Conservation (phyloP, 2,329 filamentous ascomycete genomes). For the Aspergillus piperis region DNA sequence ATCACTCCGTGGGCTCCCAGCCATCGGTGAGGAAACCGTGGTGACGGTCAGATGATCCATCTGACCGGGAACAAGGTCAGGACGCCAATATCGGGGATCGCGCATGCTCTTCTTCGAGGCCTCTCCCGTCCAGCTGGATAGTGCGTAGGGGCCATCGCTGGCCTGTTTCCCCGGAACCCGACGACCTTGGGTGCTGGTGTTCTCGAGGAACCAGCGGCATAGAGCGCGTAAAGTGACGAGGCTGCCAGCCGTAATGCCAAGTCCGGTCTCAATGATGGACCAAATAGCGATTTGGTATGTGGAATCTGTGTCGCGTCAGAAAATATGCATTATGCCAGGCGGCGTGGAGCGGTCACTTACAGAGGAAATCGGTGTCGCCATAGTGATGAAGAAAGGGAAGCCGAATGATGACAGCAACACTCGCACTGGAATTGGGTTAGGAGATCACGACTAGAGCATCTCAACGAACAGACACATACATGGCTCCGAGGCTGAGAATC, state of each 20-base stretch:
- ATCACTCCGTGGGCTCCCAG: not conserved
- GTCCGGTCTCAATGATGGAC: constrained; percentile 35
- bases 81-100: constrained; percentile 10
- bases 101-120: not conserved
- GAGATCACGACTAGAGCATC: not conserved
- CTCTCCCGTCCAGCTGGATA: constrained; percentile 1
- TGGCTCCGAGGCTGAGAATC: constrained; percentile 54
- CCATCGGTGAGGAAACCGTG: not conserved
- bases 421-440: constrained; percentile 17
- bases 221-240: constrained; percentile 47
- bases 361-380: constrained; percentile 27
- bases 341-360: constrained; percentile 13
- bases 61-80: not conserved
- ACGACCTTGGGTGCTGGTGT: not conserved
- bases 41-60: not conserved
- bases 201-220: constrained; percentile 30
- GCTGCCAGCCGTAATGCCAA: constrained; percentile 43
- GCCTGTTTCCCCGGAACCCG: not conserved
- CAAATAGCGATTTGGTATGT: constrained; percentile 48
- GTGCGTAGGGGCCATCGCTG: not conserved
- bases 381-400: constrained; percentile 22
- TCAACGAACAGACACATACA: constrained; percentile 38
- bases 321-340: too few relatives aligned
- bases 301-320: constrained; percentile 35
- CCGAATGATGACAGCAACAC: constrained; percentile 28